phyloP scores from a whole-genome alignment of 1,284 basidiomycete genomes.

The Trichosporon sp. region DNA sequence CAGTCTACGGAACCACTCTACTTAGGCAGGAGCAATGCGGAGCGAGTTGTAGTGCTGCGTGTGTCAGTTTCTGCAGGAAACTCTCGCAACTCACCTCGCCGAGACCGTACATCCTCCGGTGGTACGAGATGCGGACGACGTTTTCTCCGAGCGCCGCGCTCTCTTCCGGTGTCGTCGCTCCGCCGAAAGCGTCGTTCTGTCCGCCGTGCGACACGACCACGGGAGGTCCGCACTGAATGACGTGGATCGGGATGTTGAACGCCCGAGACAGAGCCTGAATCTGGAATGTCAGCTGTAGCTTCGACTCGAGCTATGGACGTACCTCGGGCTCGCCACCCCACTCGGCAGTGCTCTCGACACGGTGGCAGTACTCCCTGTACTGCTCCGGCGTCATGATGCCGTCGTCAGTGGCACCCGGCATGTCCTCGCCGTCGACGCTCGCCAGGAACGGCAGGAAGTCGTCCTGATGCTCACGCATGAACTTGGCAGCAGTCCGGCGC shows the following conservation, averaged over 20 bases:
- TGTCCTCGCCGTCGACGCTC: constrained; percentile 72
- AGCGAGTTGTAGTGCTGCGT: constrained; percentile 83
- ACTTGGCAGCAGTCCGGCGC: constrained; percentile 74
- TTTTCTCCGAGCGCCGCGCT: constrained; percentile 57
- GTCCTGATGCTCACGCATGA: constrained; percentile 80
- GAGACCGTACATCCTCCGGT: constrained; percentile 86
- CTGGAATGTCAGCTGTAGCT: constrained; percentile 41
- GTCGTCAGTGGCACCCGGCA: constrained; percentile 66
- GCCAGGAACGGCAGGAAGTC: constrained; percentile 95
- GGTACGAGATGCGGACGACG: constrained; percentile 80
- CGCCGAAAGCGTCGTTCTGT: constrained; percentile 46
- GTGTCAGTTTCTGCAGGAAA: not conserved
- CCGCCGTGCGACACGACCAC: constrained; percentile 76
- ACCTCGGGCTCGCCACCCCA: constrained; percentile 98
- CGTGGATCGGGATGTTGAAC: constrained; percentile 86
- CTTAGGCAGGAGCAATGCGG: constrained; percentile 58
- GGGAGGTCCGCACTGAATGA: constrained; percentile 82
- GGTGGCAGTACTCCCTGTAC: constrained; percentile 76
- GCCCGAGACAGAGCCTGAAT: constrained; percentile 84
- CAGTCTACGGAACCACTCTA: not conserved
- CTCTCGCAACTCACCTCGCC: constrained; percentile 71
- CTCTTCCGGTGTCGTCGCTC: constrained; percentile 52
- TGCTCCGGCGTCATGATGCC: constrained; percentile 73
- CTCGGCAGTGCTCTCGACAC: constrained; percentile 76
- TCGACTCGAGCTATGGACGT: constrained; percentile 32